phyloP scores from a whole-genome alignment of 345 rosid species.

The Isatis tinctoria region DNA sequence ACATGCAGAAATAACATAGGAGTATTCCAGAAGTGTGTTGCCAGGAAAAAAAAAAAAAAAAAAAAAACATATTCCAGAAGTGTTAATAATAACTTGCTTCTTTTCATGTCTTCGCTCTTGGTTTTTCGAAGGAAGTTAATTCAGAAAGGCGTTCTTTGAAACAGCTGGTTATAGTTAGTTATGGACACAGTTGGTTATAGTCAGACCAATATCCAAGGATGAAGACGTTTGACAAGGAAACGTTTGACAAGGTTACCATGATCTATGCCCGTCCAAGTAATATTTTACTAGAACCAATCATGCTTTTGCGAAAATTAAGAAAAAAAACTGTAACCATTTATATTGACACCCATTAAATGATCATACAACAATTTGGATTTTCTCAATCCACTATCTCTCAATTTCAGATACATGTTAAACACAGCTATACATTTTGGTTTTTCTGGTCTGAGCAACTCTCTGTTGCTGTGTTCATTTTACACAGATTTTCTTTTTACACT shows the following conservation, averaged over 20 bases:
- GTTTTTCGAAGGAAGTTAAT: neutral
- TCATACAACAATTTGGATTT: slow-evolving; percentile 10
- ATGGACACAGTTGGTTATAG: too few species aligned
- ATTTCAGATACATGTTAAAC: neutral
- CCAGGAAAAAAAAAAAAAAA: too few species aligned
- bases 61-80: too few species aligned
- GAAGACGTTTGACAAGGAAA: too few species aligned
- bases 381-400: neutral
- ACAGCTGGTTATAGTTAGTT: neutral
- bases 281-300: neutral
- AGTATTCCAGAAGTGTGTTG: too few species aligned
- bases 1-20: too few species aligned
- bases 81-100: too few species aligned
- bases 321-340: neutral
- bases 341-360: neutral
- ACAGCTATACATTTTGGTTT: neutral
- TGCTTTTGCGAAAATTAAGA: neutral
- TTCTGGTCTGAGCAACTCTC: neutral
- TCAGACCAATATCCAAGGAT: too few species aligned
- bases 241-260: too few species aligned
- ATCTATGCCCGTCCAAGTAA: neutral
- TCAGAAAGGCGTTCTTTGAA: neutral
- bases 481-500: slow-evolving; percentile 20
- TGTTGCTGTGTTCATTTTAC: neutral
- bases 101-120: too few species aligned